Base-by-base conservation (phyloP, 1,139 yeast genomes). In the Yamadazyma pseudoaaseri region DNA sequence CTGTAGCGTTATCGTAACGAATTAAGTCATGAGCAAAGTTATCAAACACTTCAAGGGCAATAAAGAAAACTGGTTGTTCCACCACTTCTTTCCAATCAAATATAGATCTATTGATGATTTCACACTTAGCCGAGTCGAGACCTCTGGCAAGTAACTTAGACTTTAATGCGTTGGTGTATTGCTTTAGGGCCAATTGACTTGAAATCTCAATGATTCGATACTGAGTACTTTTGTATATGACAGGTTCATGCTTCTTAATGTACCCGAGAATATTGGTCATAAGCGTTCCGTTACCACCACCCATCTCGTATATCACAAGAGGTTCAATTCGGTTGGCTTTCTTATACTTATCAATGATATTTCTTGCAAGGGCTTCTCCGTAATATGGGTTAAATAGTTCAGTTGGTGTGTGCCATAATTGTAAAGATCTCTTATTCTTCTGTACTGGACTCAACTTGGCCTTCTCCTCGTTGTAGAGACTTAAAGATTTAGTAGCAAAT, bases 371-470 rank as follows among this genome's bases (percentile, higher is more conserved):
- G 0, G 95, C 89, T 52, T 86, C 86, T 6, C 96, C 96, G 50
- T 86, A 86, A 49, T 69, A 79, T 0, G 96, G 96, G 45, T 75
- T 81, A 58, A 86, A 86, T 31, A 87, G 64, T 54, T 86, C 96
- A 0, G 94, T 84, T 0, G 96, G 96, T 0, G 95, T 86, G 51
- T 86, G 95, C 96, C 96, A 86, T 30, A 86, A 61, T 55, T 86
- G 96, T 15, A 81, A 58, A 12, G 78, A 66, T 26, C 71, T 63
- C 36, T 62, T 64, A 45, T 51, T 35, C 39, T 40, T 27, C 32
- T 48, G 26, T 10, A 35, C 26, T 8, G 44, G 44, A 6, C 38
- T 31, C 15, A 42, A 33, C 3, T 43, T 39, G 12, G 39, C 43
- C 31, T 48, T 52, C 43, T 65, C 69, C 37, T 61, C 61, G 14